A percentile compares a stretch with the other conserved stretches of the same genome.
Conservation (phyloP, 2,329 filamentous ascomycete species). For the Nigrospora osmanthi region DNA sequence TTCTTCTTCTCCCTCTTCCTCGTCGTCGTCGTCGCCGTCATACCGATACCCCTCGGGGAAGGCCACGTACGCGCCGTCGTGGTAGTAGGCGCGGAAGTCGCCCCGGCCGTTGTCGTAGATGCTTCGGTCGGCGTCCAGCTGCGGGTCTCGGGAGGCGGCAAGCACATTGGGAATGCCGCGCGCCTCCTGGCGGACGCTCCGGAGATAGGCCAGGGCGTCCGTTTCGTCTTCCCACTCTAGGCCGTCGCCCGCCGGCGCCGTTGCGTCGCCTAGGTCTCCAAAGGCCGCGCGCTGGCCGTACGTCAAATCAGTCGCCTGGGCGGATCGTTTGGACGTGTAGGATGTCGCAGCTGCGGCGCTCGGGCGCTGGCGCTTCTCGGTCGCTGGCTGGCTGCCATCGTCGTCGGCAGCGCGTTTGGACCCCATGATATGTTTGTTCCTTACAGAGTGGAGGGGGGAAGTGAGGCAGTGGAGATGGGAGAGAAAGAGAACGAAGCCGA, state of each 20-base stretch:
- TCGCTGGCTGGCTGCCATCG: slow-evolving; percentile 8
- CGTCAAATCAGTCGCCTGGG: slow-evolving; percentile 32
- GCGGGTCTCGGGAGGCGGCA: slow-evolving; percentile 42
- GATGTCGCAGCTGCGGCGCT: background rate
- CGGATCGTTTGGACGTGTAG: slow-evolving; percentile 4
- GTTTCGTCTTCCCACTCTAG: slow-evolving; percentile 48
- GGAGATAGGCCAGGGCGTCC: slow-evolving; percentile 50
- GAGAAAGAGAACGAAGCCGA: too few species aligned
- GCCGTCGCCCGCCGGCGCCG: slow-evolving; percentile 29
- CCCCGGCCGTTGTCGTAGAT: slow-evolving; percentile 41
- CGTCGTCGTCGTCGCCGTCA: slow-evolving; percentile 15
- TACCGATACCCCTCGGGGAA: slow-evolving; percentile 32
- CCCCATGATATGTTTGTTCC: slow-evolving; percentile 6
- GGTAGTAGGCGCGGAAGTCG: slow-evolving; percentile 58
- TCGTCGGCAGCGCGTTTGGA: slow-evolving; percentile 17
- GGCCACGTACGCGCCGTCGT: slow-evolving; percentile 73
- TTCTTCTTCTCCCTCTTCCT: slow-evolving; percentile 17
- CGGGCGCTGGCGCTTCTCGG: slow-evolving; percentile 10
- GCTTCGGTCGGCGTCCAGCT: slow-evolving; percentile 24
- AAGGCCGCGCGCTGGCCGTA: slow-evolving; percentile 53
- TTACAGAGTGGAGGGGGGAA: too few species aligned
- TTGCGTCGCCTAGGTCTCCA: slow-evolving; percentile 41
- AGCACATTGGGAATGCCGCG: slow-evolving; percentile 64
- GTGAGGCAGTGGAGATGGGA: too few species aligned
- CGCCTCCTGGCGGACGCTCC: slow-evolving; percentile 63